Evolutionary conservation across 2,329 filamentous ascomycete species (phyloP).

Genomic region (Ophiostoma quercus): DNA sequence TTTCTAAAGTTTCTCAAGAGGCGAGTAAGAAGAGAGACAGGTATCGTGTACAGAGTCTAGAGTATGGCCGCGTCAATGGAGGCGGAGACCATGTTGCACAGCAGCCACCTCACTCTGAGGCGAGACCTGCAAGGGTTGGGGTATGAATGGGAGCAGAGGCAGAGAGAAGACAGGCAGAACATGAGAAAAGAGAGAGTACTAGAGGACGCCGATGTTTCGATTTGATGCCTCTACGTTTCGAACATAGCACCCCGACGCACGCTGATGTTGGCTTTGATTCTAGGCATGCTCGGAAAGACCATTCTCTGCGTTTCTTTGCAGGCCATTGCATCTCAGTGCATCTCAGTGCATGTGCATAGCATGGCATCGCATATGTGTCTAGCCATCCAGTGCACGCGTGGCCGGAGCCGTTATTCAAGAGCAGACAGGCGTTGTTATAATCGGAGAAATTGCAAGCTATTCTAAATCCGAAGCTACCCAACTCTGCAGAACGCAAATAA

Average conservation of each 20-base stretch:
- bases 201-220: background rate
- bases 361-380: slow-evolving; percentile 4
- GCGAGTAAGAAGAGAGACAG: background rate
- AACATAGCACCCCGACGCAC: slow-evolving; percentile 8
- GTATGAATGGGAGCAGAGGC: background rate
- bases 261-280: background rate
- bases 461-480: background rate
- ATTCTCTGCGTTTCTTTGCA: too few relatives aligned
- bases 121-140: slow-evolving; percentile 8
- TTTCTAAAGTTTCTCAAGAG: background rate
- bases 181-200: background rate
- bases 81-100: background rate
- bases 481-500: background rate
- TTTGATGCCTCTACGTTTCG: background rate
- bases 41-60: background rate
- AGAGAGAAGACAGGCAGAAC: background rate
- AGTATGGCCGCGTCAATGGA: background rate
- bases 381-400: slow-evolving; percentile 5
- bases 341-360: background rate
- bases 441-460: background rate
- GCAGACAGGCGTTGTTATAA: background rate
- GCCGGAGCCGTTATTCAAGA: background rate
- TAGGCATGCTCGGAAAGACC: background rate
- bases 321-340: background rate
- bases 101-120: slow-evolving; percentile 9